These are phyloP conservation scores for Asterochloris sp. DNA, from an alignment of 139 green algal species.

Conservation along the genomic window DNA sequence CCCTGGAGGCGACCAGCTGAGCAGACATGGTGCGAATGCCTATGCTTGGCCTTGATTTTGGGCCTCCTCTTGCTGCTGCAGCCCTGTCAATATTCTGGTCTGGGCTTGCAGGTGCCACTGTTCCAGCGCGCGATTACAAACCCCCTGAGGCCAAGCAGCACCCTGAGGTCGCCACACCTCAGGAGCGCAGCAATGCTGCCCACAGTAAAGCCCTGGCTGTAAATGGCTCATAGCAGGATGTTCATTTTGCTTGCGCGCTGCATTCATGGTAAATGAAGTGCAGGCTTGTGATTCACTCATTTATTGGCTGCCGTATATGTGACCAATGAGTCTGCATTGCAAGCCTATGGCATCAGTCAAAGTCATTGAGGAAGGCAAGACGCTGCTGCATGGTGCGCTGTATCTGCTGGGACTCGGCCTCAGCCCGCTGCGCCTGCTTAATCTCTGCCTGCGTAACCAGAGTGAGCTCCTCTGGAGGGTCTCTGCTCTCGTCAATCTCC, in stretches of 20 bases:
- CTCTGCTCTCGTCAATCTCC: conserved; percentile 52
- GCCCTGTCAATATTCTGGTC: background rate
- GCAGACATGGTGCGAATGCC: background rate
- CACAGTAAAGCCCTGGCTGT: too few relatives aligned
- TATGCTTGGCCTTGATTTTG: background rate
- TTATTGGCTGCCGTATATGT: too few relatives aligned
- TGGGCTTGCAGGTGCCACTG: background rate
- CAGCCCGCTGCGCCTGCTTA: conserved; percentile 59
- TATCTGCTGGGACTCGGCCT: conserved; percentile 67
- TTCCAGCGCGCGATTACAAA: background rate
- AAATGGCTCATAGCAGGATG: too few relatives aligned
- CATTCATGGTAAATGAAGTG: too few relatives aligned
- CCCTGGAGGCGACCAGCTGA: conserved; percentile 16
- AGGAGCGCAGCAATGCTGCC: background rate
- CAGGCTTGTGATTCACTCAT: too few relatives aligned
- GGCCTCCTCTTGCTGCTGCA: background rate
- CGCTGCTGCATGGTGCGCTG: conserved; percentile 59
- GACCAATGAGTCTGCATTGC: too few relatives aligned
- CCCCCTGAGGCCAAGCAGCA: background rate
- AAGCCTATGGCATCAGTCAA: conserved; percentile 13
- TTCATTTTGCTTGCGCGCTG: too few relatives aligned
- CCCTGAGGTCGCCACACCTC: background rate
- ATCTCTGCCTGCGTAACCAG: conserved; percentile 60
- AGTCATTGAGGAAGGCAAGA: conserved; percentile 73
- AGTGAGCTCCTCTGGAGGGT: conserved; percentile 42